Evolutionary conservation across 1,139 yeast species (phyloP).

Genomic region (Casaregolazyma lundiana): DNA sequence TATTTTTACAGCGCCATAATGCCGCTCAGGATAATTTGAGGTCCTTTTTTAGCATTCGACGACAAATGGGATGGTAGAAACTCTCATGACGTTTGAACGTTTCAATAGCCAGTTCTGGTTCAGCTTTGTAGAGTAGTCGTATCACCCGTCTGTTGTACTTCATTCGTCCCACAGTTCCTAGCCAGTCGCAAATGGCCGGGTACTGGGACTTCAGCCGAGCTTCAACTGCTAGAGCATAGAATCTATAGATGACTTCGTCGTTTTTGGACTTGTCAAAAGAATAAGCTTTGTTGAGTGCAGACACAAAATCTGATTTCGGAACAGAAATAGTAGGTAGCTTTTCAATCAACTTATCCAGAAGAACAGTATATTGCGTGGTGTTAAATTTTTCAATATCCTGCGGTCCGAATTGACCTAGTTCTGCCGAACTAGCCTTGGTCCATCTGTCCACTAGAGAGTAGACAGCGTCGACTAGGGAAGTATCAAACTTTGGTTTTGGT

Average conservation of each 20-base stretch:
- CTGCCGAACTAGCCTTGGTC: constrained; percentile 33
- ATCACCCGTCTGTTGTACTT: constrained; percentile 89
- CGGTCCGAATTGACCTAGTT: constrained; percentile 31
- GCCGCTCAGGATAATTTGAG: constrained; percentile 27
- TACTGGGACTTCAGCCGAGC: constrained; percentile 44
- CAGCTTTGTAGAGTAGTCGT: constrained; percentile 57
- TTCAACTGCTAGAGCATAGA: constrained; percentile 51
- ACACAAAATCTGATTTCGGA: constrained; percentile 28
- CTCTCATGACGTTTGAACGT: constrained; percentile 58
- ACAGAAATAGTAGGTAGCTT: constrained; percentile 26
- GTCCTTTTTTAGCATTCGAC: constrained; percentile 73
- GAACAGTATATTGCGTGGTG: constrained; percentile 73
- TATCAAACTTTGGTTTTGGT: constrained; percentile 67
- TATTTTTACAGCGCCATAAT: not conserved
- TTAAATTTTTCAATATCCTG: constrained; percentile 54
- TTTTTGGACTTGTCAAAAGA: constrained; percentile 51
- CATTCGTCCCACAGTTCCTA: constrained; percentile 92
- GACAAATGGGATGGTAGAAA: constrained; percentile 82
- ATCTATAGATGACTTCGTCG: constrained; percentile 78
- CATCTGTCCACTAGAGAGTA: constrained; percentile 62
- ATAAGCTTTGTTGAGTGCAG: constrained; percentile 39
- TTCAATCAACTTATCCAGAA: constrained; percentile 59
- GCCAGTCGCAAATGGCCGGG: constrained; percentile 64
- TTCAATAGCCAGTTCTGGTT: constrained; percentile 57
- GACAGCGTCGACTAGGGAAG: constrained; percentile 71